phyloP scores from a whole-genome alignment of 208 protist species.

The Leishmania guyanensis region DNA sequence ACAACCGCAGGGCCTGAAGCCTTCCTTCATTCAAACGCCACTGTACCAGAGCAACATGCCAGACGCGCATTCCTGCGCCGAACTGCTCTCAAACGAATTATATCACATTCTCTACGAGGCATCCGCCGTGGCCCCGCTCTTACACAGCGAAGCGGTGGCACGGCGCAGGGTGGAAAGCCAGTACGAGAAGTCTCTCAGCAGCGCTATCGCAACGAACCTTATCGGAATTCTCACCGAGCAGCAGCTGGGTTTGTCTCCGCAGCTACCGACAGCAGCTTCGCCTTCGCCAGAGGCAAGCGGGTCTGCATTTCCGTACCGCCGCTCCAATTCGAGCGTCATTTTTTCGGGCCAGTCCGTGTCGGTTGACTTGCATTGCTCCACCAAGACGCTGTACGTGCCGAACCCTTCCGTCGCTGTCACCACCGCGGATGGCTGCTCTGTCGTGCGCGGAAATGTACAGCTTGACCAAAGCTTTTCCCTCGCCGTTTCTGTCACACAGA shows the following conservation, averaged over 20 bases:
- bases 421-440: constrained; percentile 44
- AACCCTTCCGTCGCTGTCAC: constrained; percentile 80
- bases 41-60: constrained; percentile 55
- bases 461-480: constrained; percentile 62
- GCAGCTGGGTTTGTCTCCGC: not conserved
- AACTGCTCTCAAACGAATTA: constrained; percentile 59
- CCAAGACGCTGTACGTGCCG: constrained; percentile 62
- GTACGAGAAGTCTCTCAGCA: constrained; percentile 40
- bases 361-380: constrained; percentile 70
- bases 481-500: constrained; percentile 71
- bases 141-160: constrained; percentile 53
- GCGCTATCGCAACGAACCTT: constrained; percentile 45
- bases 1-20: constrained; percentile 59
- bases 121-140: constrained; percentile 60
- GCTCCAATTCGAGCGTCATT: constrained; percentile 27
- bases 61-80: constrained; percentile 56
- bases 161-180: constrained; percentile 53
- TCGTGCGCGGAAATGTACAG: constrained; percentile 65
- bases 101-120: constrained; percentile 65
- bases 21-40: constrained; percentile 81
- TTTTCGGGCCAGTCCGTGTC: constrained; percentile 40
- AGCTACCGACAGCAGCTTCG: not conserved
- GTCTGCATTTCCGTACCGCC: constrained; percentile 9
- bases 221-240: constrained; percentile 42
- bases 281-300: not conserved